These are phyloP conservation scores for Rhazya stricta DNA, from an alignment of 257 asterid genomes.

Conservation along the genomic window DNA sequence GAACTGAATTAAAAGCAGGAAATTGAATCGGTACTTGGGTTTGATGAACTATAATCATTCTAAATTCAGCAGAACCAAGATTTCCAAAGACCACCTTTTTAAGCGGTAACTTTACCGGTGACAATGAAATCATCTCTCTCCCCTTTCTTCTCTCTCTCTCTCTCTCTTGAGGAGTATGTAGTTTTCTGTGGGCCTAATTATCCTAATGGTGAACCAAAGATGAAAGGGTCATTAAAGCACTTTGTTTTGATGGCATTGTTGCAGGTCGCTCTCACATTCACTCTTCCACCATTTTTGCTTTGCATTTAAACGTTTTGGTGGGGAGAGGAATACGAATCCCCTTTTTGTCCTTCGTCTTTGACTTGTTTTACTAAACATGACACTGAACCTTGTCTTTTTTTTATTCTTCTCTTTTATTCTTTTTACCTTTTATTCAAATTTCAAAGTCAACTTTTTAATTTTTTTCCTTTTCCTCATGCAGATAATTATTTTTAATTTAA, in stretches of 20 bases:
- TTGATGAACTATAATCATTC: background rate
- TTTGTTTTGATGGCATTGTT: constrained; percentile 10
- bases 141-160: background rate
- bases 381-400: no score
- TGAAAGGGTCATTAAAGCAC: constrained; percentile 5
- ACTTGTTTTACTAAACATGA: background rate
- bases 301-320: constrained; percentile 35
- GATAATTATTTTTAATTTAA: no score
- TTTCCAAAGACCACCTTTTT: constrained; percentile 16
- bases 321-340: constrained; percentile 3
- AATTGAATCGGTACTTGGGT: background rate
- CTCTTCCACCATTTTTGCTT: background rate
- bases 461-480: no score
- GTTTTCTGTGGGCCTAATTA: background rate
- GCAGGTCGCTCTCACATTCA: constrained; percentile 31
- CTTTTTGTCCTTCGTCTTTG: background rate
- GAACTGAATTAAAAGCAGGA: background rate
- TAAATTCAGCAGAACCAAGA: constrained; percentile 12
- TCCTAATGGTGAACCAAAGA: background rate
- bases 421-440: no score
- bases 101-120: constrained; percentile 26
- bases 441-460: no score
- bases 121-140: constrained; percentile 4
- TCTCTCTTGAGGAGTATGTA: background rate
- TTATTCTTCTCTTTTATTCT: background rate